Evolutionary conservation across 305 asterid genomes (phyloP).

Genomic region (Solanum hybrid): DNA sequence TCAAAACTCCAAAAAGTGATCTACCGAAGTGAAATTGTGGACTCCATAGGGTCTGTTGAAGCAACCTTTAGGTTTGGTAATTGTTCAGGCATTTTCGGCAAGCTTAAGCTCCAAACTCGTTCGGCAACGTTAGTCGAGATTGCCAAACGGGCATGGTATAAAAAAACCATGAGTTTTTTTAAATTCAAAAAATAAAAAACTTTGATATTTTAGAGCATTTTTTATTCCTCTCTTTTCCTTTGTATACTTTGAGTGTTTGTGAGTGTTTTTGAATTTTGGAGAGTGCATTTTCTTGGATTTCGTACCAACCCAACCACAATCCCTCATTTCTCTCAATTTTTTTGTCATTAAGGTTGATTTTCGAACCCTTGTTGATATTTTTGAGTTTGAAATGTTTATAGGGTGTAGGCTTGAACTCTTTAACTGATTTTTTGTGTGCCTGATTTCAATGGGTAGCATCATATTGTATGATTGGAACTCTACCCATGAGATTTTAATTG

Average conservation of each 20-base stretch:
- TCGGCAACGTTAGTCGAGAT: neutral
- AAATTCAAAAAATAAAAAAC: too few relatives aligned
- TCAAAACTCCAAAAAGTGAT: neutral
- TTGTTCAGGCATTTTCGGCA: neutral
- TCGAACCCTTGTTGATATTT: too few relatives aligned
- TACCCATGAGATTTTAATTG: neutral
- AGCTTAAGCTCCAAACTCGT: neutral
- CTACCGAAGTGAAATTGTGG: neutral
- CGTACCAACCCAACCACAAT: neutral
- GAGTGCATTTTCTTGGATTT: neutral
- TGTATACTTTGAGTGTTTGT: neutral
- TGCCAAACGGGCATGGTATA: fast-evolving
- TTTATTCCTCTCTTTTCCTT: neutral
- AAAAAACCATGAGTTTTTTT: neutral
- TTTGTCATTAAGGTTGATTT: neutral
- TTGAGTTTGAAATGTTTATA: too few relatives aligned
- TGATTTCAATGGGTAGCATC: neutral
- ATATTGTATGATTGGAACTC: neutral
- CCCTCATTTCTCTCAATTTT: neutral
- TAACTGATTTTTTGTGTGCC: neutral
- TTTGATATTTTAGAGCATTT: neutral
- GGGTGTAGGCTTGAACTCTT: neutral
- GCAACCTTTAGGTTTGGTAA: neutral
- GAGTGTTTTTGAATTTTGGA: neutral
- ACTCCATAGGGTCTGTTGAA: neutral